These are phyloP conservation scores for Starmera caribaea DNA, from an alignment of 805 yeast genomes.

Conservation along the genomic window DNA sequence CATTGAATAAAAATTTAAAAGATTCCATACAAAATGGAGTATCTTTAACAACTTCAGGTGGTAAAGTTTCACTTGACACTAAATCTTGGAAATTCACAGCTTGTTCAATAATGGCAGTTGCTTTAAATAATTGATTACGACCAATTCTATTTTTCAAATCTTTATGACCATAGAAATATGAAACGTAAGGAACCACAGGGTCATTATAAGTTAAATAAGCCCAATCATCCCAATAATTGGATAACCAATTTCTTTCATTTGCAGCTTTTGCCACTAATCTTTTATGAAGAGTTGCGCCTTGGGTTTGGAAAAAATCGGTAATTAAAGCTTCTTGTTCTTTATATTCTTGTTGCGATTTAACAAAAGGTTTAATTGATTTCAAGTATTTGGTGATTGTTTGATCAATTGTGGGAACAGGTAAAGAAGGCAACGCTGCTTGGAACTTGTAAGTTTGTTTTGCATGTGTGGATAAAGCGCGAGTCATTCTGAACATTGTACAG, in stretches of 20 bases:
- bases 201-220: slow-evolving; percentile 88
- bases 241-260: slow-evolving; percentile 73
- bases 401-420: slow-evolving; percentile 80
- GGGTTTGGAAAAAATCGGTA: slow-evolving; percentile 59
- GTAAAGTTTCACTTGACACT: slow-evolving; percentile 63
- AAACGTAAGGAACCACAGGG: slow-evolving; percentile 90
- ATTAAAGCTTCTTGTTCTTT: slow-evolving; percentile 47
- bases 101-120: slow-evolving; percentile 63
- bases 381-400: slow-evolving; percentile 65
- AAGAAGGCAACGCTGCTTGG: slow-evolving; percentile 66
- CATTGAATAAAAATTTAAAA: slow-evolving; percentile 85
- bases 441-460: slow-evolving; percentile 43
- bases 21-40: slow-evolving; percentile 93
- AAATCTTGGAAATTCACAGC: slow-evolving; percentile 57
- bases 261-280: slow-evolving; percentile 50
- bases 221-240: slow-evolving; percentile 88
- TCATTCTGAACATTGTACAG: slow-evolving; percentile 10
- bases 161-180: slow-evolving; percentile 81
- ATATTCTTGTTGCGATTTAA: slow-evolving; percentile 39
- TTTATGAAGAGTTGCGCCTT: slow-evolving; percentile 58
- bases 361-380: slow-evolving; percentile 61
- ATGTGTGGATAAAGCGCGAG: slow-evolving; percentile 14
- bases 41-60: slow-evolving; percentile 69
- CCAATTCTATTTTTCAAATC: slow-evolving; percentile 46
- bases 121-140: slow-evolving; percentile 56